These are phyloP conservation scores for Clathrospora elynae DNA, from an alignment of 2,329 filamentous ascomycete genomes.

Conservation along the genomic window DNA sequence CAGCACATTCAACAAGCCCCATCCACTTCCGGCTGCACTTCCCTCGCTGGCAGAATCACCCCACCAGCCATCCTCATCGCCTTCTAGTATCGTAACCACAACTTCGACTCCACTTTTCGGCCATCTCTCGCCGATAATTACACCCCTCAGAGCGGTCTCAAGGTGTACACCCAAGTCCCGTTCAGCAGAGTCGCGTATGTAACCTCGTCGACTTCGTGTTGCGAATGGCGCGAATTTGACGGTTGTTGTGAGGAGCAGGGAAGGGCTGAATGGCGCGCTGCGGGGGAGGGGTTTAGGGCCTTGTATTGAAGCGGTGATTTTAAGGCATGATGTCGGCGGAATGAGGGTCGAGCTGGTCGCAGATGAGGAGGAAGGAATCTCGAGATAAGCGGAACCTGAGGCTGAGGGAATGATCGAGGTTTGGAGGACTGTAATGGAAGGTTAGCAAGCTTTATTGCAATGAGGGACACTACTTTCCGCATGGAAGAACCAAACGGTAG, in stretches of 20 bases:
- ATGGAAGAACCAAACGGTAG: neutral
- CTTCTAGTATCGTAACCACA: conserved; percentile 89
- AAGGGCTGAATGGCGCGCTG: conserved; percentile 88
- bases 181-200: conserved; percentile 83
- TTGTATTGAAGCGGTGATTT: conserved; percentile 91
- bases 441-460: conserved; percentile 21
- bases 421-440: conserved; percentile 70
- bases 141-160: conserved; percentile 85
- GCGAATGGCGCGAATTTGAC: conserved; percentile 98
- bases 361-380: conserved; percentile 57
- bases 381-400: conserved; percentile 88
- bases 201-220: conserved; percentile 78
- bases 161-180: conserved; percentile 89
- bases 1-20: conserved; percentile 90
- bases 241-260: conserved; percentile 87
- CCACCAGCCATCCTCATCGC: conserved; percentile 79
- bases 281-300: conserved; percentile 88
- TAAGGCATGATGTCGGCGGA: conserved; percentile 70
- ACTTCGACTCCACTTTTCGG: conserved; percentile 99
- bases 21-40: conserved; percentile 66
- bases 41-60: conserved; percentile 51
- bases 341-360: conserved; percentile 53
- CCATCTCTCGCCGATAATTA: conserved; percentile 91
- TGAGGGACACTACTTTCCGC: too few species aligned
- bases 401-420: conserved; percentile 92